A percentile compares a stretch with the other conserved stretches of the same genome.
These are phyloP conservation scores for Termitomyces heimii DNA, from an alignment of 768 basidiomycete genomes.

Conservation along the genomic window DNA sequence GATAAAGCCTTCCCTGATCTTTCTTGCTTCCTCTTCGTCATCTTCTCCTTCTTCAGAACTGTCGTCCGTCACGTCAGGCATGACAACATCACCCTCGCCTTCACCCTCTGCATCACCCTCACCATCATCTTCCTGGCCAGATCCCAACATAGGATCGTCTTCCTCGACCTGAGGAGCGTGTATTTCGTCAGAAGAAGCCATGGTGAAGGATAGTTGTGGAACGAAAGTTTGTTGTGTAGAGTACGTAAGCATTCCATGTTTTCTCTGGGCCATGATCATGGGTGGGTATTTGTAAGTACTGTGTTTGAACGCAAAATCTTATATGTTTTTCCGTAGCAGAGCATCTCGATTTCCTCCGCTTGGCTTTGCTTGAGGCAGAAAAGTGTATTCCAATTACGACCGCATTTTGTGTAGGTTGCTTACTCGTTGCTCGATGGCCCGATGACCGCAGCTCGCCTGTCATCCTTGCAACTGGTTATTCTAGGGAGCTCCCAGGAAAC, in stretches of 20 bases:
- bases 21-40: constrained; percentile 80
- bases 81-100: constrained; percentile 48
- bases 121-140: constrained; percentile 46
- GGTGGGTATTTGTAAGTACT: constrained; percentile 2
- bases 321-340: constrained; percentile 9
- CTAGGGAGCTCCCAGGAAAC: constrained; percentile 87
- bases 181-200: constrained; percentile 48
- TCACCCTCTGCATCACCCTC: constrained; percentile 36
- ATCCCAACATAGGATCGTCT: constrained; percentile 57
- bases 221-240: constrained; percentile 9
- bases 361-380: constrained; percentile 66
- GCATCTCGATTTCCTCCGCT: constrained; percentile 41
- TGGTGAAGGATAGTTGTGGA: constrained; percentile 26
- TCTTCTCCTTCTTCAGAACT: constrained; percentile 90
- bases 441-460: constrained; percentile 30
- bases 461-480: constrained; percentile 76
- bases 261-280: not conserved
- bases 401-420: constrained; percentile 91
- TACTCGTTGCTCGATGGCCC: constrained; percentile 51
- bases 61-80: constrained; percentile 60
- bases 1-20: constrained; percentile 86
- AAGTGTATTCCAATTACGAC: constrained; percentile 65
- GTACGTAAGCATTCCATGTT: constrained; percentile 15
- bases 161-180: constrained; percentile 18
- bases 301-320: not conserved